Conservation (phyloP, 352 stramenopile genomes). For the Proteromonas lacertae region DNA sequence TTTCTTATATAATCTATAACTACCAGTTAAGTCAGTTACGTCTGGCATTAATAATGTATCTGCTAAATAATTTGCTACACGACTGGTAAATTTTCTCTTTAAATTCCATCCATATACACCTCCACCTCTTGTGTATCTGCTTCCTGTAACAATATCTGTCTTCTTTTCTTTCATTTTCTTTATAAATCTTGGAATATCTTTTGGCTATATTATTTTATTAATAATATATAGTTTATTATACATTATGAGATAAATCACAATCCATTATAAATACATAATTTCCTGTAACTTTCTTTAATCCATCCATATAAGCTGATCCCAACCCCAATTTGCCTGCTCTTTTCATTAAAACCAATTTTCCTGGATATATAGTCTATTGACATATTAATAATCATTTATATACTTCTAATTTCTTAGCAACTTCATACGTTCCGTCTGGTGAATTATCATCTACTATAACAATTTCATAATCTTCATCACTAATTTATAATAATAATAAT, state of each 20-base stretch:
- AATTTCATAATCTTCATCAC: slow-evolving; percentile 74
- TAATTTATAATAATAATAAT: slow-evolving; percentile 35
- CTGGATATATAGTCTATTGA: too few relatives aligned
- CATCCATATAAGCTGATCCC: slow-evolving; percentile 74
- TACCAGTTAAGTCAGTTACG: slow-evolving; percentile 75
- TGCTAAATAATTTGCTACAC: slow-evolving; percentile 85
- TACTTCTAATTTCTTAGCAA: slow-evolving; percentile 49
- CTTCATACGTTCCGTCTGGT: slow-evolving; percentile 68
- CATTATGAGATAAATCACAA: slow-evolving; percentile 86
- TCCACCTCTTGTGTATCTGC: slow-evolving; percentile 53
- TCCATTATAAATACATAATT: slow-evolving; percentile 91
- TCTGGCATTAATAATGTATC: slow-evolving; percentile 60
- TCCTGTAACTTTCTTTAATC: slow-evolving; percentile 47
- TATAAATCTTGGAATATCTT: slow-evolving; percentile 3
- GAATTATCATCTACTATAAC: slow-evolving; percentile 89
- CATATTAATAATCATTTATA: too few relatives aligned
- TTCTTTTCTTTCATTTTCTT: slow-evolving; percentile 28
- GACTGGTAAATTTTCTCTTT: slow-evolving; percentile 68
- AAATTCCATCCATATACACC: slow-evolving; percentile 80
- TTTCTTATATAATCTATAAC: slow-evolving; percentile 80
- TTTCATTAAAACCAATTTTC: slow-evolving; percentile 58
- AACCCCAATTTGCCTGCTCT: slow-evolving; percentile 72
- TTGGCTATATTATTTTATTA: not conserved
- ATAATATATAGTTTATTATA: slow-evolving; percentile 76
- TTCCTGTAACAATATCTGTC: slow-evolving; percentile 78